Evolutionary conservation across 2,329 filamentous ascomycete genomes (phyloP), one percentile per base, ranked within the genome.

Genomic region (Paraphaeosphaeria minitans): DNA sequence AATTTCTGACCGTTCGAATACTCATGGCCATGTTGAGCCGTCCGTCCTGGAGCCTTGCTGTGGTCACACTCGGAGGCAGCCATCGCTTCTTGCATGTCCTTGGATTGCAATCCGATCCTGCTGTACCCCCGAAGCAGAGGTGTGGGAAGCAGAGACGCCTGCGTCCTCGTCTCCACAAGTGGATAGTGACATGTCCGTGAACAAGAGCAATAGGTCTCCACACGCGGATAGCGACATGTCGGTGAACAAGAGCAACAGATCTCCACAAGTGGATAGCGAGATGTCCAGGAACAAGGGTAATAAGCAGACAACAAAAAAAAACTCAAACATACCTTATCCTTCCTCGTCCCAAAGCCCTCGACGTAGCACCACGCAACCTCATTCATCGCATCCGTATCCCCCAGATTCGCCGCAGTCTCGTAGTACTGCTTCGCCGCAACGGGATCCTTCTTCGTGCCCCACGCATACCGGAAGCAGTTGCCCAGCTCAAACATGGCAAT

Each of bases 331-430:
- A 97, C 94, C 91, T 97, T 98, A 82, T 99, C 93, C 78, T 98
- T 99, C 78, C 93, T 95, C 73, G 93, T 94, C 35, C 95, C 95
- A 78, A 96, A 97, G n/a, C 95, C 95, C 75, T 97, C 90, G 29
- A 96, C 78, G 83, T 95, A 98, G 81, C 95, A 99, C 92, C 93
- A 96, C 37, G 89, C 95, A 55, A 89, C 89, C 78, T 98, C 94
- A 74, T 97, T 97, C 93, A 98, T 97, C 58, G 93, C 95, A 80
- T 99, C 95, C 46, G 91, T 92, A 77, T 99, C 95, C 61, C 95
- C 95, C 66, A 99, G 81, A 76, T 99, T 98, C 60, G 95, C 95
- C 29, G 95, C 95, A 10, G 94, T 97, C 80, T 98, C 94, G 78
- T 98, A 99, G 78, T 98, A 99, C 84, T 96, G 83, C 68, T 84